phyloP scores from a whole-genome alignment of 2,329 filamentous ascomycete genomes.

The Cladosporium sphaerospermum region DNA sequence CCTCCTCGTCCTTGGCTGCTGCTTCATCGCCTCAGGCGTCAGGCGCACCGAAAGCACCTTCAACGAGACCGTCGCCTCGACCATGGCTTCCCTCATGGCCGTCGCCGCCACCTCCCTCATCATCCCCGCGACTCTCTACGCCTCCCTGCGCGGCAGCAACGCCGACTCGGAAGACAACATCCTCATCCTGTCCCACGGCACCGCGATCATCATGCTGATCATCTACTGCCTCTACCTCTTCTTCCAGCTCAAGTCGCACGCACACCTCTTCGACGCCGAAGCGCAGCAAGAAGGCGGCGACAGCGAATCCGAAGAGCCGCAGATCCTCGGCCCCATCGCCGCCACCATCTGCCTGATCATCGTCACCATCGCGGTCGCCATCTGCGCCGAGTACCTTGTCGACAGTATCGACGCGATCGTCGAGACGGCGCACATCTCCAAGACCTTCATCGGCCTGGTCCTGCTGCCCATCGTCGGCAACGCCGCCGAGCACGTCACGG shows the following conservation, averaged over 20 bases:
- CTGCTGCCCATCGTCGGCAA: conserved; percentile 53
- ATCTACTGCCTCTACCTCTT: conserved; percentile 50
- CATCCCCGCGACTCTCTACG: conserved; percentile 49
- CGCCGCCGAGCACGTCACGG: conserved; percentile 51
- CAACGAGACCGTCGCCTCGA: conserved; percentile 70
- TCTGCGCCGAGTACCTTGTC: conserved; percentile 50
- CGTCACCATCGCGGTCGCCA: conserved; percentile 43
- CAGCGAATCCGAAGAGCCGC: conserved; percentile 29
- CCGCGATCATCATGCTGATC: conserved; percentile 48
- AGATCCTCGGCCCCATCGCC: conserved; percentile 40
- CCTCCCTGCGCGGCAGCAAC: conserved; percentile 36
- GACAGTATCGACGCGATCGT: conserved; percentile 51
- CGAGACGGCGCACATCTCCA: conserved; percentile 44
- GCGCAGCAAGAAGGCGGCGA: conserved; percentile 27
- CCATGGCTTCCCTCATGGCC: conserved; percentile 59
- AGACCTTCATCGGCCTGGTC: conserved; percentile 53
- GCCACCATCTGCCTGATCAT: conserved; percentile 42
- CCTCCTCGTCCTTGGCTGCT: conserved; percentile 61
- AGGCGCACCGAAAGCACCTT: conserved; percentile 48
- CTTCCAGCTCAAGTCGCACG: conserved; percentile 49
- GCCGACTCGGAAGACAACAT: conserved; percentile 39
- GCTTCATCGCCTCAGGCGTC: conserved; percentile 46
- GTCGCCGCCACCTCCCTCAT: conserved; percentile 49
- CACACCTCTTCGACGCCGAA: conserved; percentile 42
- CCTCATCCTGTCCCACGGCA: conserved; percentile 47